These are phyloP conservation scores for Cercospora sp. DNA, from an alignment of 2,329 filamentous ascomycete genomes.

Conservation along the genomic window DNA sequence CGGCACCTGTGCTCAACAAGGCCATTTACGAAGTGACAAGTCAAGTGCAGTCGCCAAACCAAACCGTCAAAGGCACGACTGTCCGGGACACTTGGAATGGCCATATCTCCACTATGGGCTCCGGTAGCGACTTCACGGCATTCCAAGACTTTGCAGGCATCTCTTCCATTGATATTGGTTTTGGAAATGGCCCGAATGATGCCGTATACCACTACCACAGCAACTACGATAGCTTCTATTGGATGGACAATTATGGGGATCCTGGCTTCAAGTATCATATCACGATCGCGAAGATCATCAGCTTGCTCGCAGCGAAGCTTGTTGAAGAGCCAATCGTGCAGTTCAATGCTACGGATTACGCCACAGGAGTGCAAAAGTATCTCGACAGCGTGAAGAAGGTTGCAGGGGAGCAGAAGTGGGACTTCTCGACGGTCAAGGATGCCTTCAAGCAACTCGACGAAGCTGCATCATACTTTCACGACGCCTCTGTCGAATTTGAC, in stretches of 20 bases:
- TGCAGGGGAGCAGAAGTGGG: conserved; percentile 26
- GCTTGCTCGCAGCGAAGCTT: conserved; percentile 48
- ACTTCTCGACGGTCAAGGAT: conserved; percentile 28
- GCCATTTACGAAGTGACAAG: conserved; percentile 67
- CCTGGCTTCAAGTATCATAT: conserved; percentile 59
- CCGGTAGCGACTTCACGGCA: conserved; percentile 54
- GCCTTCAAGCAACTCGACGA: conserved; percentile 50
- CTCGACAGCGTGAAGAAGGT: conserved; percentile 44
- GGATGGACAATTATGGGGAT: conserved; percentile 81
- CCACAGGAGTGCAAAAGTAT: conserved; percentile 44
- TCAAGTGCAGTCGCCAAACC: conserved; percentile 66
- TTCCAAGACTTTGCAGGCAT: conserved; percentile 56
- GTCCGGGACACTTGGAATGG: conserved; percentile 63
- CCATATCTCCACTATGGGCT: conserved; percentile 56
- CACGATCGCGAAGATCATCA: conserved; percentile 50
- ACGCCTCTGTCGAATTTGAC: conserved; percentile 55
- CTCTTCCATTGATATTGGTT: conserved; percentile 51
- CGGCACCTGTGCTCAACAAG: conserved; percentile 74
- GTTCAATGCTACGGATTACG: conserved; percentile 52
- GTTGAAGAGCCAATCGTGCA: conserved; percentile 50
- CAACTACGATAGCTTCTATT: conserved; percentile 81
- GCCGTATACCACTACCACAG: conserved; percentile 75
- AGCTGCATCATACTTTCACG: conserved; percentile 51
- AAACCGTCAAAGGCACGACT: conserved; percentile 68
- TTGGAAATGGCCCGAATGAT: conserved; percentile 37